Evolutionary conservation across 192 early-diverging fungal species (phyloP).

Genomic region (Coemansia sp.): DNA sequence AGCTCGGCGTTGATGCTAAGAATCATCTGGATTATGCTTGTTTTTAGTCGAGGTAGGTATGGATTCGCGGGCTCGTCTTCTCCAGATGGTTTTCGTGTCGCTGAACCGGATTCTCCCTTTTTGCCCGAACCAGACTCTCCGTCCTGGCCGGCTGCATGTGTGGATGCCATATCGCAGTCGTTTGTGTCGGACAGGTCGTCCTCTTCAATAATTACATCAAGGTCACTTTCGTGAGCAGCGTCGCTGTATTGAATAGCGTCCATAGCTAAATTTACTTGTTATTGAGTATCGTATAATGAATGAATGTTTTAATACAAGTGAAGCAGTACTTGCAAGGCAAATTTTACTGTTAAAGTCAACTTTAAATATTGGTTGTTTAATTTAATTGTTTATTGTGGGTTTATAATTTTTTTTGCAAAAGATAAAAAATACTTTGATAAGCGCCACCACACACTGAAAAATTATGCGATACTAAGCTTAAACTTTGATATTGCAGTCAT

Average conservation of each 20-base stretch:
- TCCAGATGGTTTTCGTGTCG: not conserved
- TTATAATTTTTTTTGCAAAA: not conserved
- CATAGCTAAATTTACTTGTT: not conserved
- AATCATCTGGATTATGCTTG: conserved; percentile 55
- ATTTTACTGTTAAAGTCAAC: not conserved
- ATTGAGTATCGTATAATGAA: not conserved
- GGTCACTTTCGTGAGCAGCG: conserved; percentile 34
- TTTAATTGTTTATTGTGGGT: not conserved
- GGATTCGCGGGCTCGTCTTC: conserved; percentile 40
- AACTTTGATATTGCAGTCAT: not conserved
- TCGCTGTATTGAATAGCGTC: conserved; percentile 15
- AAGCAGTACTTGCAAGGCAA: not conserved
- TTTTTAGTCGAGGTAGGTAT: conserved; percentile 49
- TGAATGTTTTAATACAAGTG: not conserved
- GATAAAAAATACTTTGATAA: not conserved
- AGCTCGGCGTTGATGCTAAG: conserved; percentile 63
- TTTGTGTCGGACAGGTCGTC: conserved; percentile 35
- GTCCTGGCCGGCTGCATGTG: not conserved
- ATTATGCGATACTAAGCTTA: too few species aligned
- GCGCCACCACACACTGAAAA: too few species aligned
- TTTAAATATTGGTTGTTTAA: not conserved
- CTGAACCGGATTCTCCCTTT: conserved; percentile 1
- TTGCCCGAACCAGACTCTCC: not conserved
- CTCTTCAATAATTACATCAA: conserved; percentile 45
- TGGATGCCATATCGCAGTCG: conserved; percentile 8